phyloP scores from a whole-genome alignment of 1,139 yeast genomes.

The Yamadazyma conglobata region DNA sequence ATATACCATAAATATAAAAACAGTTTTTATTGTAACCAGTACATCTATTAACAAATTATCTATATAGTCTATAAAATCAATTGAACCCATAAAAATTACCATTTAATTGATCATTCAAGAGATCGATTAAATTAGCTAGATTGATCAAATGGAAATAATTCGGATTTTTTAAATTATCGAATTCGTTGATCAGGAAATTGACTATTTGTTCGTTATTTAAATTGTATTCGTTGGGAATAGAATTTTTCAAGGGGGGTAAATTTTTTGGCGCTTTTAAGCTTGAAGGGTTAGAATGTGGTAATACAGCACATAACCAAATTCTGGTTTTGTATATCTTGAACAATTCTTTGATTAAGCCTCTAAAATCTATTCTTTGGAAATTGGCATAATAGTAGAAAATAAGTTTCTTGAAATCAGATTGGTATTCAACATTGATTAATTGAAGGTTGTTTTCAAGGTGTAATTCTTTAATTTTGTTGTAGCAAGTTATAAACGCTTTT shows the following conservation, averaged over 20 bases:
- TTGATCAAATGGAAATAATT: constrained; percentile 45
- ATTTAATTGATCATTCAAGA: constrained; percentile 30
- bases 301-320: constrained; percentile 94
- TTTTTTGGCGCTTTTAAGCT: constrained; percentile 16
- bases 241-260: constrained; percentile 14
- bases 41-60: constrained; percentile 1
- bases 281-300: constrained; percentile 36
- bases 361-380: constrained; percentile 81
- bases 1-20: background rate
- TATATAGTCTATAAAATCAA: constrained; percentile 8
- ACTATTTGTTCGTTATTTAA: constrained; percentile 40
- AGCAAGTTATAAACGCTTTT: constrained; percentile 45
- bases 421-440: constrained; percentile 80
- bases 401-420: constrained; percentile 89
- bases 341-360: constrained; percentile 86
- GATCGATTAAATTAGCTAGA: constrained; percentile 33
- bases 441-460: constrained; percentile 40
- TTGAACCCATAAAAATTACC: constrained; percentile 46
- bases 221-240: constrained; percentile 40
- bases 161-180: constrained; percentile 32
- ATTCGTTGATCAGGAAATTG: constrained; percentile 38
- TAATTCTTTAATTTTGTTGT: constrained; percentile 43
- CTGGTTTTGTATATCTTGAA: constrained; percentile 93
- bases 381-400: constrained; percentile 84
- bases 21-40: constrained; percentile 1